A percentile compares a stretch with the other conserved stretches of the same genome.
Evolutionary conservation across 495 filamentous ascomycete species (phyloP).

Genomic region (Penicillium pulvis): DNA sequence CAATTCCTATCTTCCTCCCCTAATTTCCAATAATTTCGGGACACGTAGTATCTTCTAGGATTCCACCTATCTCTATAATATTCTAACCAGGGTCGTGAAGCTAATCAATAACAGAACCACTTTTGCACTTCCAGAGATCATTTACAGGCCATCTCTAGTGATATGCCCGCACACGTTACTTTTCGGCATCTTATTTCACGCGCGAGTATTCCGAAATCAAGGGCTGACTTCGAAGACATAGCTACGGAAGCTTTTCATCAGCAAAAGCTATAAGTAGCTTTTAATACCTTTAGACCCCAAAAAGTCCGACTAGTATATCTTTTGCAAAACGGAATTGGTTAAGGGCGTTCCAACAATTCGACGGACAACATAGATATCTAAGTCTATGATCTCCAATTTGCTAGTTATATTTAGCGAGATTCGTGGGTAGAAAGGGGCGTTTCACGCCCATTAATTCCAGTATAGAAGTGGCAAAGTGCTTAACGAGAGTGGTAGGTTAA

Average conservation of each 20-base stretch:
- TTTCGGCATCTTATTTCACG: conserved; percentile 23
- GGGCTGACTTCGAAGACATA: conserved; percentile 19
- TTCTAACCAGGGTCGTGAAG: too few species aligned
- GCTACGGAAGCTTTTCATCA: conserved; percentile 19
- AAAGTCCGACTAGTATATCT: conserved; percentile 24
- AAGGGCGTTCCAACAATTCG: conserved; percentile 11
- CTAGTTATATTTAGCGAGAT: conserved; percentile 16
- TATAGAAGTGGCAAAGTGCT: conserved; percentile 29
- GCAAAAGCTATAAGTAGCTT: conserved; percentile 15
- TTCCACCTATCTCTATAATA: too few species aligned
- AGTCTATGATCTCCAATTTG: conserved; percentile 8
- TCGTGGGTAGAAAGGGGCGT: conserved; percentile 2
- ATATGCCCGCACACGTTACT: conserved; percentile 22
- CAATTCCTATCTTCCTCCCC: too few species aligned
- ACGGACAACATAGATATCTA: conserved; percentile 8
- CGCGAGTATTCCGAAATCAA: conserved; percentile 13
- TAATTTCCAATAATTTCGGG: too few species aligned
- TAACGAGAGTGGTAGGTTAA: conserved; percentile 16
- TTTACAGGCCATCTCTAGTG: conserved; percentile 18
- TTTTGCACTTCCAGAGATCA: conserved; percentile 21
- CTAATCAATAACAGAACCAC: conserved; percentile 8
- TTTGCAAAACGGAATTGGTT: conserved; percentile 17
- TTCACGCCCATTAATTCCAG: conserved; percentile 17
- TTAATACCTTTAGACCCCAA: conserved; percentile 19
- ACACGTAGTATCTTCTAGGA: too few species aligned